These are phyloP conservation scores for Tulasnella sp. DNA, from an alignment of 768 basidiomycete genomes.

Conservation along the genomic window DNA sequence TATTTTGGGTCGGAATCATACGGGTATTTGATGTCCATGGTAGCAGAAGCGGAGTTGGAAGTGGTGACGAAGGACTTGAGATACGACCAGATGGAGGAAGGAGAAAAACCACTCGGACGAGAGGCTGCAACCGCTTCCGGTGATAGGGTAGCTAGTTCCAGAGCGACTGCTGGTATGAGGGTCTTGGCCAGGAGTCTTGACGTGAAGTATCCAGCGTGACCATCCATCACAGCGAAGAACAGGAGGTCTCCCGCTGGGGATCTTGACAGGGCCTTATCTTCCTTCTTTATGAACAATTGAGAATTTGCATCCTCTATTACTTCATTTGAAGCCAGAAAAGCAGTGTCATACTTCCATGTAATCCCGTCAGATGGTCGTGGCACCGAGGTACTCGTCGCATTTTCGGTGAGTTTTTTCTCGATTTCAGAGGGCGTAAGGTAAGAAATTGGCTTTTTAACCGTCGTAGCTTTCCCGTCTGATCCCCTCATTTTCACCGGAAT, in stretches of 20 bases:
- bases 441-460: slow-evolving; percentile 27
- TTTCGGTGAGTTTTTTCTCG: slow-evolving; percentile 44
- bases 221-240: slow-evolving; percentile 85
- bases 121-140: slow-evolving; percentile 23
- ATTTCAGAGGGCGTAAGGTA: slow-evolving; percentile 43
- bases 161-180: slow-evolving; percentile 70
- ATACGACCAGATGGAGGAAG: slow-evolving; percentile 15
- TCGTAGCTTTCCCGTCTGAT: neutral
- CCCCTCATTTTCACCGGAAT: slow-evolving; percentile 4
- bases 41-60: neutral
- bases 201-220: slow-evolving; percentile 75
- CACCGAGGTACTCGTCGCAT: slow-evolving; percentile 36
- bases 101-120: slow-evolving; percentile 11
- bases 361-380: slow-evolving; percentile 30
- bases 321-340: slow-evolving; percentile 69
- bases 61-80: slow-evolving; percentile 22
- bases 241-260: slow-evolving; percentile 50
- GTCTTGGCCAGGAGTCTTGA: slow-evolving; percentile 70
- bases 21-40: slow-evolving; percentile 20
- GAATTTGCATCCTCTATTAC: slow-evolving; percentile 86
- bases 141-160: slow-evolving; percentile 52
- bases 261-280: slow-evolving; percentile 9
- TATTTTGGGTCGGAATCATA: slow-evolving; percentile 37
- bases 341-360: slow-evolving; percentile 66
- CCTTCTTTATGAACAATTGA: slow-evolving; percentile 40